phyloP scores from a whole-genome alignment of 768 basidiomycete species.

The Mycena maculata region DNA sequence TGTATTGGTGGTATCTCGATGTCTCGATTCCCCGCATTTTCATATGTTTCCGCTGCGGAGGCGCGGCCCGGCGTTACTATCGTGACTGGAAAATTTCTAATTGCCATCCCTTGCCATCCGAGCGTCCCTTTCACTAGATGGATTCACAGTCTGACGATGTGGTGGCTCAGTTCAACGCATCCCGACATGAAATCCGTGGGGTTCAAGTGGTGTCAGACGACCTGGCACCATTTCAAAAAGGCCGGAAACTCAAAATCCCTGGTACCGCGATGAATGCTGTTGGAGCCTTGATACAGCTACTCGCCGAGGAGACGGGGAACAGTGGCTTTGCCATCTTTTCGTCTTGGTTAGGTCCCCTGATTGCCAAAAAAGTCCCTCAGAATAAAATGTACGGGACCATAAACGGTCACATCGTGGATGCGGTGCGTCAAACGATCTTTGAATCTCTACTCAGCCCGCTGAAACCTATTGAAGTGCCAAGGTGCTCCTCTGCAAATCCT shows the following conservation, averaged over 20 bases:
- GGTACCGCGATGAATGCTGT: constrained; percentile 11
- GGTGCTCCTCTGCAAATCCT: not conserved
- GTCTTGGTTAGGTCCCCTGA: constrained; percentile 18
- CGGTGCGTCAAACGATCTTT: not conserved
- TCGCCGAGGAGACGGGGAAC: not conserved
- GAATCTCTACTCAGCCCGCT: not conserved
- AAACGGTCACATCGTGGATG: not conserved
- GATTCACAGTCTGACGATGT: too few species aligned
- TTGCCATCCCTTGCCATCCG: too few species aligned
- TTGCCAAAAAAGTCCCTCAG: constrained; percentile 5
- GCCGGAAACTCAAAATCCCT: constrained; percentile 13
- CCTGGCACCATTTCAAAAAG: not conserved
- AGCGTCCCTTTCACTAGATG: too few species aligned
- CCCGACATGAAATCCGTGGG: not conserved
- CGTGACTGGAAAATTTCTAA: too few species aligned
- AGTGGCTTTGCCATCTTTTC: constrained; percentile 21
- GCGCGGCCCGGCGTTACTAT: too few species aligned
- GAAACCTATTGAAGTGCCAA: not conserved
- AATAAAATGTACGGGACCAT: not conserved
- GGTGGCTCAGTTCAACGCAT: not conserved
- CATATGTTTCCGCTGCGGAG: too few species aligned
- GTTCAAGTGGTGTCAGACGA: not conserved
- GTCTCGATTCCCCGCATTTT: too few species aligned
- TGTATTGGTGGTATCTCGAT: too few species aligned
- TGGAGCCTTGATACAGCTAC: constrained; percentile 10